A percentile compares a stretch with the other conserved stretches of the same genome.
Evolutionary conservation across 345 rosid genomes (phyloP).

Genomic region (Sisymbrium irio): DNA sequence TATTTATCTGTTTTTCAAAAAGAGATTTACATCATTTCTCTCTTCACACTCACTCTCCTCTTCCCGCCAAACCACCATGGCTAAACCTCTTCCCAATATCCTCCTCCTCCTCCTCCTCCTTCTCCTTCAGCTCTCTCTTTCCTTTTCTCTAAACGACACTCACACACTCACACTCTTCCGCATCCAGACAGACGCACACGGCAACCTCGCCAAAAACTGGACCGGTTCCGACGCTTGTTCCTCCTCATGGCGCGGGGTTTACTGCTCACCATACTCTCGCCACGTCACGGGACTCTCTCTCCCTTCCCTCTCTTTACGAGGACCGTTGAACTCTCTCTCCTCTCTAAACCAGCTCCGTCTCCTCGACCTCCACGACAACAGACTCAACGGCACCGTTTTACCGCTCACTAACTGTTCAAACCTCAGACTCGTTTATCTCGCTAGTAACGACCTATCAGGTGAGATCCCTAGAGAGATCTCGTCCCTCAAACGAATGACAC

Average conservation of each 20-base stretch:
- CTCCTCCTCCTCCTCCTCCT: conserved; percentile 8
- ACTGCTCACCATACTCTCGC: conserved; percentile 50
- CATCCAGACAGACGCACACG: conserved; percentile 74
- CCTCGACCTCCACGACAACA: conserved; percentile 82
- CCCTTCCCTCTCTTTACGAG: conserved; percentile 70
- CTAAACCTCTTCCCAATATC: conserved; percentile 20
- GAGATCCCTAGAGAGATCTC: conserved; percentile 65
- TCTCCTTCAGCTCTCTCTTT: conserved; percentile 16
- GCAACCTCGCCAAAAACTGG: conserved; percentile 78
- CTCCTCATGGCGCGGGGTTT: conserved; percentile 72
- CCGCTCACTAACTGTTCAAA: conserved; percentile 64
- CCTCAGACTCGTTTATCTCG: conserved; percentile 72
- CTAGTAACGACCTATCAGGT: conserved; percentile 74
- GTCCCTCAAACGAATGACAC: conserved; percentile 53
- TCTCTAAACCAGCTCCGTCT: conserved; percentile 75
- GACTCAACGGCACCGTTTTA: conserved; percentile 66
- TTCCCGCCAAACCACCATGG: conserved; percentile 43
- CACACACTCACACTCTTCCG: conserved; percentile 76
- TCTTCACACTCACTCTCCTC: conserved; percentile 33
- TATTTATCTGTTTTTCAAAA: conserved; percentile 26
- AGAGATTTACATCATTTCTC: background rate
- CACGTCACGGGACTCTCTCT: conserved; percentile 60
- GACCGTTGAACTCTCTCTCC: conserved; percentile 66
- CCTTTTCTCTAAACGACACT: conserved; percentile 56
- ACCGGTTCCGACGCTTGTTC: conserved; percentile 65